Evolutionary conservation across 192 early-diverging fungal genomes (phyloP).

Genomic region (Thoreauomyces humboldtii): DNA sequence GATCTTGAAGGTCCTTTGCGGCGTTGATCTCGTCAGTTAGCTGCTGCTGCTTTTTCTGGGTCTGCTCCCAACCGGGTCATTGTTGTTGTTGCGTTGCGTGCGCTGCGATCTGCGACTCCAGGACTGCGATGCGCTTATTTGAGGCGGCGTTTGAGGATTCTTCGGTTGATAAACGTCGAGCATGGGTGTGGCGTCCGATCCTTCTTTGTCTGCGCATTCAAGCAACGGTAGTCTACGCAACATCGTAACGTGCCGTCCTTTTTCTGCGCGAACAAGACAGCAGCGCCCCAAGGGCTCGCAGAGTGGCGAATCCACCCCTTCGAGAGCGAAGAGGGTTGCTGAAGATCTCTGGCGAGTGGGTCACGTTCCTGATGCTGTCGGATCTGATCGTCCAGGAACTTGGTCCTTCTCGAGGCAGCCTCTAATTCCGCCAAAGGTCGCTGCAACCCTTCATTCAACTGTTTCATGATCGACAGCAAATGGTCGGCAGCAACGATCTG

Average conservation of each 20-base stretch:
- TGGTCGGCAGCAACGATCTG: too few species aligned
- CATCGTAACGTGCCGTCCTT: constrained; percentile 43
- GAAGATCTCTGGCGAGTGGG: too few species aligned
- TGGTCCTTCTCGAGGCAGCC: too few species aligned
- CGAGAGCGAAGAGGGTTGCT: too few species aligned
- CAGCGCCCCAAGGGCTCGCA: background rate
- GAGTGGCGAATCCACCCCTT: background rate
- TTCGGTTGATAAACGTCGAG: too few species aligned
- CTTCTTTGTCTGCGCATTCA: constrained; percentile 43
- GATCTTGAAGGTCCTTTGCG: too few species aligned
- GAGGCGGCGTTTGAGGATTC: too few species aligned
- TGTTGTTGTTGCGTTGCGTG: background rate
- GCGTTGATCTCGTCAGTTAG: background rate
- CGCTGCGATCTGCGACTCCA: background rate
- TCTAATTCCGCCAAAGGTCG: too few species aligned
- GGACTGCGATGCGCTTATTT: background rate
- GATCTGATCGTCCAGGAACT: too few species aligned
- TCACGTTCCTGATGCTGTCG: too few species aligned
- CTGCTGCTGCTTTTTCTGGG: background rate
- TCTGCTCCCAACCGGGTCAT: background rate
- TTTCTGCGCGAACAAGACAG: constrained; percentile 29
- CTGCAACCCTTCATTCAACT: too few species aligned
- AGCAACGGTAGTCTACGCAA: constrained; percentile 49
- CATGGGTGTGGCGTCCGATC: constrained; percentile 53
- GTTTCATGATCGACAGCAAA: too few species aligned